Base-by-base conservation (phyloP, 495 filamentous ascomycete genomes). In the Endocarpon pusillum region DNA sequence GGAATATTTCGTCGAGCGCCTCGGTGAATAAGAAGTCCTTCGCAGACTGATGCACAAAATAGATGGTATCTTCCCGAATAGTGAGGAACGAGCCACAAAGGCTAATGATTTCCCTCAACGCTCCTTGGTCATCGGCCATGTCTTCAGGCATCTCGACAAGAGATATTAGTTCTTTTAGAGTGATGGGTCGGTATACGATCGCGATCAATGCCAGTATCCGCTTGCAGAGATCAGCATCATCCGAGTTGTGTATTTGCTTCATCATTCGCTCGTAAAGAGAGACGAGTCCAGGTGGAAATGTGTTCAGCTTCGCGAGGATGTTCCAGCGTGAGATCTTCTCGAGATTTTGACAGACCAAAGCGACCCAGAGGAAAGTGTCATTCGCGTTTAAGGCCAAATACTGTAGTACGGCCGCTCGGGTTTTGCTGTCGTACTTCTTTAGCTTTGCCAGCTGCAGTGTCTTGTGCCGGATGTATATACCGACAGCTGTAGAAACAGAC, bases 361-460 rank as follows among this genome's bases (percentile, higher is more conserved):
- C 47, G 29, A 42, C 52, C 45, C 48, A 55, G 19, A 55, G 43
- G 31, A 55, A 55, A 3, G 51, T 55, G 23, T 34, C 38, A 36
- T 53, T 40, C 12, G 48, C 43, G n/a, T 53, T 51, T 28, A 19
- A 37, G n/a, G 26, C 32, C 14, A 55, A 24, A 29, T 48, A 19
- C 11, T 40, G 9, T 33, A 23, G 31, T 7, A 51, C 35, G 16
- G 26, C 21, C 10, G 27, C 30, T 21, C 19, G n/a, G 3, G 19
- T 35, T 11, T 35, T 32, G 18, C 30, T 33, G 19, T 40, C 28
- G 42, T 49, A 43, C 11, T 26, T 32, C 16, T 46, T 41, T 27
- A 5, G 10, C 21, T 45, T 26, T 26, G 19, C 42, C 16, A 47
- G 29, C 10, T 39, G 15, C 25, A 4, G 5, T 15, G 48, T 36